Evolutionary conservation across 2,329 filamentous ascomycete species (phyloP).

Genomic region (Nannizzia gypsea): DNA sequence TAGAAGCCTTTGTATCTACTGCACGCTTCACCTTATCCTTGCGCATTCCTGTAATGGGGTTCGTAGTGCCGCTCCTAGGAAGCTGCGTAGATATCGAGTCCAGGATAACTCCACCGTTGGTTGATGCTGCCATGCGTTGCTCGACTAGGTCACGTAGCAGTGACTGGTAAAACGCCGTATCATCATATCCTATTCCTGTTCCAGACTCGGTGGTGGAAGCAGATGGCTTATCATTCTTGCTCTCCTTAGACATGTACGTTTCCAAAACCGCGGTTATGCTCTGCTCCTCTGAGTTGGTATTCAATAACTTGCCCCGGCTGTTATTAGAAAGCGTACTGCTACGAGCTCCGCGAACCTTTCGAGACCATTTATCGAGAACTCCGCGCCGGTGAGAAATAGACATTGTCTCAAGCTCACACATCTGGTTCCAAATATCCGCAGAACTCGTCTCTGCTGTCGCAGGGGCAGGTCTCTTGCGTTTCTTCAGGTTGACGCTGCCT

Average conservation of each 20-base stretch:
- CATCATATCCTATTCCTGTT: conserved; percentile 68
- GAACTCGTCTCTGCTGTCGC: conserved; percentile 42
- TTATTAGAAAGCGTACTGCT: conserved; percentile 36
- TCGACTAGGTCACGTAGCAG: conserved; percentile 88
- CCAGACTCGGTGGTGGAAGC: conserved; percentile 27
- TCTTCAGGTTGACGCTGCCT: conserved; percentile 23
- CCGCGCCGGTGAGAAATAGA: conserved; percentile 52
- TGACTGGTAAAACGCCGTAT: conserved; percentile 87
- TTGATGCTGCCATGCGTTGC: conserved; percentile 54
- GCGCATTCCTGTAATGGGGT: conserved; percentile 32
- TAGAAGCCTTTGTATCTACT: conserved; percentile 88
- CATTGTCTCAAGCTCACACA: conserved; percentile 53
- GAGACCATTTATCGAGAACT: conserved; percentile 81
- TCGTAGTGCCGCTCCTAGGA: conserved; percentile 27
- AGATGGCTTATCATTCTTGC: conserved; percentile 16
- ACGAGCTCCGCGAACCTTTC: conserved; percentile 51
- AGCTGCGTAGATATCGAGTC: conserved; percentile 28
- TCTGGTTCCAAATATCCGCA: conserved; percentile 59
- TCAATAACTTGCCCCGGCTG: conserved; percentile 49
- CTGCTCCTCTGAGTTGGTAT: conserved; percentile 43
- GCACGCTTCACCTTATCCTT: conserved; percentile 61
- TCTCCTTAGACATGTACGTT: conserved; percentile 33
- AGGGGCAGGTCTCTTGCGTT: conserved; percentile 41
- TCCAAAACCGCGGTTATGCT: conserved; percentile 35
- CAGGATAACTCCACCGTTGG: conserved; percentile 35